These are phyloP conservation scores for Tubosaeta sp. DNA, from an alignment of 768 basidiomycete species.

Conservation along the genomic window DNA sequence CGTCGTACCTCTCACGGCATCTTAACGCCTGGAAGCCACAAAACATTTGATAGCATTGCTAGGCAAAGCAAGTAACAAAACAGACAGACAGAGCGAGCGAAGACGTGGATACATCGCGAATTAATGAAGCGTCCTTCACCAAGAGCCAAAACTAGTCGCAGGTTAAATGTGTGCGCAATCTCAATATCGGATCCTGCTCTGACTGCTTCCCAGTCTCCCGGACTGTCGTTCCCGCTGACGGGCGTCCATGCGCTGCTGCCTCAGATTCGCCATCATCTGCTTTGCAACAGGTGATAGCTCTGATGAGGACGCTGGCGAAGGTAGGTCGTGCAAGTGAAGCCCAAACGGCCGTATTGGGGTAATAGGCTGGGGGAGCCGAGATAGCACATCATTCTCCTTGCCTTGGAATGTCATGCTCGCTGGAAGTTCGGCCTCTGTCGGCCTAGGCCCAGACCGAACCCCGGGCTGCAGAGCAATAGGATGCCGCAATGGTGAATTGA, in stretches of 20 bases:
- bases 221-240: conserved; percentile 29
- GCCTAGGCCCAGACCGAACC: not conserved
- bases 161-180: not conserved
- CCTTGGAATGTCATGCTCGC: not conserved
- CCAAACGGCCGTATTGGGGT: conserved; percentile 45
- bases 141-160: conserved; percentile 11
- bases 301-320: conserved; percentile 67
- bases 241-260: conserved; percentile 38
- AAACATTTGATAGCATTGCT: not conserved
- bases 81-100: conserved; percentile 8
- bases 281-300: conserved; percentile 68
- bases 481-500: conserved; percentile 1
- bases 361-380: conserved; percentile 34
- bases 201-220: conserved; percentile 30
- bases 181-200: conserved; percentile 30
- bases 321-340: conserved; percentile 31
- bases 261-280: conserved; percentile 63
- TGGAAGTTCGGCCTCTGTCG: not conserved
- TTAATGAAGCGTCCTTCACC: conserved; percentile 9
- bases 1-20: not conserved
- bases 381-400: conserved; percentile 23
- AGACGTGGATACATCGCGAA: conserved; percentile 11
- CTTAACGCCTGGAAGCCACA: no score
- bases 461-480: conserved; percentile 6
- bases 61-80: conserved; percentile 5